Base-by-base conservation (phyloP, 345 rosid genomes). In the Toxicodendron radicans region DNA sequence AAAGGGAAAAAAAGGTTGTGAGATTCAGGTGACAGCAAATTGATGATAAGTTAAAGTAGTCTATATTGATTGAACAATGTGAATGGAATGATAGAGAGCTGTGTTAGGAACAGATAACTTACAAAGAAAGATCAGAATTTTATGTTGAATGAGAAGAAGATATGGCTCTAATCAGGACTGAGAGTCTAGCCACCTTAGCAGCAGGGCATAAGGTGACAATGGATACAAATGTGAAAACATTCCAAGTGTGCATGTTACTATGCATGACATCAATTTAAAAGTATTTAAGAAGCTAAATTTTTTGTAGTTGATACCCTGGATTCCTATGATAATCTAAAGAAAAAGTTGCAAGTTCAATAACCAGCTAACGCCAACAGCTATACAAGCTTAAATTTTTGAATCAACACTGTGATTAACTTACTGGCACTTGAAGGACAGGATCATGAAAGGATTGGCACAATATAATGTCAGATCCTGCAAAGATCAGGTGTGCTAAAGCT, bases 401-500 rank as follows among this genome's bases (percentile, higher is more conserved):
- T 7, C 32, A 71, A 60, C 30, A 64, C 61, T 65, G 58, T 27
- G 54, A 24, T 64, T 58, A 73, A 83, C 90, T 54, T 79, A 91
- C 96, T 38, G 85, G 92, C 73, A 87, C 83, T 82, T 89, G 93
- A 52, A 83, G 84, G 53, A 83, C n/a, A 52, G 92, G 86, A 73
- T 90, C 91, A 30, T 84, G 79, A 32, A 85, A 87, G 30, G 88
- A 79, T 57, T 79, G 71, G 65, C 91, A 90, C 74, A 87, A 73
- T 56, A 90, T 85, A 53, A 90, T 80, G 82, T 90, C 92, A 35
- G 90, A 88, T 81, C 88, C 96, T 48, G 89, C 90, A 59, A 81
- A 71, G 73, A 86, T 68, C 79, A 87, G 65, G 83, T 87, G 96
- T 56, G 78, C 82, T 48, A 86, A 58, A 60, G 51, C 87, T 69